phyloP scores from a whole-genome alignment of 345 rosid genomes.

The Populus alba region DNA sequence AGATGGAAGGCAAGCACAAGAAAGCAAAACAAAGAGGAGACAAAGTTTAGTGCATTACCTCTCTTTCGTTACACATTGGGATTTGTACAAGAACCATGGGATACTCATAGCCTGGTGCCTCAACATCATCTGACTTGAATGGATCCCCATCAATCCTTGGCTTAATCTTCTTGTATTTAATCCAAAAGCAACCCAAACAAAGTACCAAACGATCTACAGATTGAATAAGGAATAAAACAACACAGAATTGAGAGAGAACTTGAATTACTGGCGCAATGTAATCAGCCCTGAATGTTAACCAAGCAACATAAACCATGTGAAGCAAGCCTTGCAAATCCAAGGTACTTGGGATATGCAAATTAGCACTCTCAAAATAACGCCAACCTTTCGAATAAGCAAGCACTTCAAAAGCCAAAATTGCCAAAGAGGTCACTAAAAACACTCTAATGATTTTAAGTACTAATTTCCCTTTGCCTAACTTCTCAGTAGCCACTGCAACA shows the following conservation, averaged over 20 bases:
- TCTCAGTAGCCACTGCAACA: conserved; percentile 53
- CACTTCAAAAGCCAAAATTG: conserved; percentile 58
- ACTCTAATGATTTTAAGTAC: conserved; percentile 54
- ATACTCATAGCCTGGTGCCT: conserved; percentile 46
- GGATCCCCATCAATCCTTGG: conserved; percentile 55
- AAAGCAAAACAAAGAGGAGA: background rate
- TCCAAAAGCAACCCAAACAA: conserved; percentile 77
- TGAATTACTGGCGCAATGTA: conserved; percentile 68
- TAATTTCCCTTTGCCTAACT: conserved; percentile 58
- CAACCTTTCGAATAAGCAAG: conserved; percentile 73
- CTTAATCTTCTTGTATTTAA: conserved; percentile 67
- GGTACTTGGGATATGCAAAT: conserved; percentile 55
- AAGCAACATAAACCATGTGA: conserved; percentile 56
- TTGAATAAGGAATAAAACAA: conserved; percentile 67
- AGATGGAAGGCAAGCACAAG: conserved; percentile 1
- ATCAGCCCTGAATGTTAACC: conserved; percentile 59
- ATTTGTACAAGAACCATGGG: conserved; percentile 92
- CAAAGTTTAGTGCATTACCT: conserved; percentile 39
- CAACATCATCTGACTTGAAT: conserved; percentile 52
- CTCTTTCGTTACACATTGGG: conserved; percentile 82
- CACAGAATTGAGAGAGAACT: conserved; percentile 62
- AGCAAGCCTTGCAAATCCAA: conserved; percentile 63
- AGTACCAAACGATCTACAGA: conserved; percentile 72
- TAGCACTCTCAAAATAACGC: conserved; percentile 68
- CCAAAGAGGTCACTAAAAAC: conserved; percentile 47